Evolutionary conservation across 75 land plant species (phyloP), one percentile per base, ranked within the genome.

Genomic region (Pinus albicaulis): DNA sequence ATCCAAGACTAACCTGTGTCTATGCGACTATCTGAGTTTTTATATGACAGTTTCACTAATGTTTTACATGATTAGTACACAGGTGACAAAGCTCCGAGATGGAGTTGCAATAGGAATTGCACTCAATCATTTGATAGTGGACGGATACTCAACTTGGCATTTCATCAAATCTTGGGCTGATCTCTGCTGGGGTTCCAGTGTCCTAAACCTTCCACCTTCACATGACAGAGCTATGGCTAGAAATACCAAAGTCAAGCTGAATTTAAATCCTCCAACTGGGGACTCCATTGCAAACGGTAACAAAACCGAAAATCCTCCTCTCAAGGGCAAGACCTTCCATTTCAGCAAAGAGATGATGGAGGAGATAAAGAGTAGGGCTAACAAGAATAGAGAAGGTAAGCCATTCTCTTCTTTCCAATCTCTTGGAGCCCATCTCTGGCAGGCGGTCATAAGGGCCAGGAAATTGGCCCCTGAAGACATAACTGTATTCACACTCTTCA

Each of bases 151-250:
- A 31, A 31, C 31, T 31, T 31, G 31, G 31, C 94, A 92, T 56
- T 92, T 92, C 84, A 87, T 92, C 88, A 78, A 81, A 75, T 77
- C 92, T 7, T 92, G 94, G 94, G 89, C 92, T 76, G 88, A 87
- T 59, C 58, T 79, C 13, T 81, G 79, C 74, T 44, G 71, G 26
- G 87, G 86, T 53, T 65, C 69, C 22, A 65, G 34, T 36, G 14
- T 80, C 57, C 55, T 81, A 57, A 61, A 86, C 56, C 71, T 71
- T 65, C 82, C 57, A 22, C 90, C 93, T 1, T 66, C 80, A 76
- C 86, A 80, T 77, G 90, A 90, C 73, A 84, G 89, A 31, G 72
- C 75, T 79, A 68, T 80, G 48, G 84, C 55, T 31, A 31, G 31
- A 31, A 31, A 31, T 31, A 31, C 31, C 31, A 31, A 31, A 31